phyloP scores from a whole-genome alignment of 2,329 filamentous ascomycete species.

The Ophiostoma tasmaniense region DNA sequence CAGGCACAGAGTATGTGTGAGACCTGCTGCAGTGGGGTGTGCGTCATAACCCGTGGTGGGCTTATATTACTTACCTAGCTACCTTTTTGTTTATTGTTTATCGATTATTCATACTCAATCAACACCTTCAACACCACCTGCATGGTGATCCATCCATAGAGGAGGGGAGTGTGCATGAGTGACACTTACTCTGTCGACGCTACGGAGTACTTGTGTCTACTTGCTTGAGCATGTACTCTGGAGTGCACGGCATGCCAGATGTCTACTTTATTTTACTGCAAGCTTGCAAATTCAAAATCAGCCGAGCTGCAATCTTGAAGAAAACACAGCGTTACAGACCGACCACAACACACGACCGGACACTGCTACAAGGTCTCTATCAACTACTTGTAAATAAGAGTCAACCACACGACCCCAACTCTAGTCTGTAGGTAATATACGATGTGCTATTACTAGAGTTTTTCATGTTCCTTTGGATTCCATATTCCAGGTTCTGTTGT shows the following conservation, averaged over 20 bases:
- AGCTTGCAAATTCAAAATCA: too few relatives aligned
- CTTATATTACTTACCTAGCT: not conserved
- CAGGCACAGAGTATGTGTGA: not conserved
- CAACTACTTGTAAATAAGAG: too few relatives aligned
- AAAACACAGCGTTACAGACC: too few relatives aligned
- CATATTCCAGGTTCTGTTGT: not conserved
- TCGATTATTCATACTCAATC: too few relatives aligned
- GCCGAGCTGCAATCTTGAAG: too few relatives aligned
- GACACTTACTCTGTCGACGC: not conserved
- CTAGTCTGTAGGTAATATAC: not conserved
- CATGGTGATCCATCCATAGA: not conserved
- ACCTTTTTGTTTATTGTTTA: too few relatives aligned
- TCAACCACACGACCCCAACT: too few relatives aligned
- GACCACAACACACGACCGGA: not conserved
- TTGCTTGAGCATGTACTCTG: not conserved
- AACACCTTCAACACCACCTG: not conserved
- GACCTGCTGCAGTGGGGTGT: not conserved
- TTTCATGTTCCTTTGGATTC: not conserved
- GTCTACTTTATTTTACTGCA: too few relatives aligned
- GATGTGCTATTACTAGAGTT: not conserved
- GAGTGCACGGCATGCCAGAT: not conserved
- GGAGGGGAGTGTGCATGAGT: conserved; percentile 5
- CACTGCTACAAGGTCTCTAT: not conserved
- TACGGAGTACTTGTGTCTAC: not conserved
- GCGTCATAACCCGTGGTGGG: not conserved